Base-by-base conservation (phyloP, 2,329 filamentous ascomycete genomes). In the Clarireedia paspali region DNA sequence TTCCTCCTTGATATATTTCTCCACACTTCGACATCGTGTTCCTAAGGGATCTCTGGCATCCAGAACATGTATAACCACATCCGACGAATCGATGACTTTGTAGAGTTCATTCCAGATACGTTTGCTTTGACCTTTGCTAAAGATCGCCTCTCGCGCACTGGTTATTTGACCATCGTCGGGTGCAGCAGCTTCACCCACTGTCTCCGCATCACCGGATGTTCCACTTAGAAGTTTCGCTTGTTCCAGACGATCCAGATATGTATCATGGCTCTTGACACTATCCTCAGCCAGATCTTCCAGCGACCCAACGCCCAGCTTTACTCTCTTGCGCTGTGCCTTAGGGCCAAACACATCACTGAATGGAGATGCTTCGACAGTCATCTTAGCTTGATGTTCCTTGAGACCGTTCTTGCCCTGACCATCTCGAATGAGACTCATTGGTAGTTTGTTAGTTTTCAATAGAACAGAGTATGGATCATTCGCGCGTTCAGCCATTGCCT, bases 101-200 rank as follows among this genome's bases (percentile, higher is more conserved):
- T 94, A 85, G 6, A 97, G 75, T 70, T 99, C 92, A 73, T 97
- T 97, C 91, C 90, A 96, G 64, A 96, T 96, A 63, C 94, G 82
- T 74, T 96, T 96, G 68, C 87, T 92, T 71, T 96, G 91, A 17
- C 94, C 94, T 74, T 97, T 97, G 64, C 82, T 87, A 73, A 97
- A 97, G 58, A 97, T 89, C 40, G 91, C 85, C 69, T 92, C 89
- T 63, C 84, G 80, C n/a, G 88, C 84, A 66, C 82, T 81, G 6
- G 82, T 77, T 14, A 84, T 73, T 47, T 75, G 74, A 20, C 74
- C 74, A 55, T 72, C 68, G 39, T 75, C 72, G 56, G 70, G 67
- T 6, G 63, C 63, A 15, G 65, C 69, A 15, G 73, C 72, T 38
- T 77, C 75, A 58, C 75, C 68, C 47, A 66, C 60, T 23, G 66